Evolutionary conservation across 331 rosid genomes (phyloP).

Genomic region (Phaseolus coccineus): DNA sequence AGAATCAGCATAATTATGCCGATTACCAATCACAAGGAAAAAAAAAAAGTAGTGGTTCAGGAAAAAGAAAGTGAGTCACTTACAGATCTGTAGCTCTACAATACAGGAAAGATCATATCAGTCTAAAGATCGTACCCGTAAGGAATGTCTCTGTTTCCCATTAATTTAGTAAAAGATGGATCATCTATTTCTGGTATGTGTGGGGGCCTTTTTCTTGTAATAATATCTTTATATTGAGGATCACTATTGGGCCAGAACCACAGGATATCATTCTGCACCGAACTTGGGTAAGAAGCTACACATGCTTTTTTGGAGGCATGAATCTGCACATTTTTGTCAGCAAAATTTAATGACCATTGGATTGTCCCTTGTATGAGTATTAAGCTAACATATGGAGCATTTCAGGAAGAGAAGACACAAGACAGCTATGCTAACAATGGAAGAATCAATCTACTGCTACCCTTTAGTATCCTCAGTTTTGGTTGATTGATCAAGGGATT

Average conservation of each 20-base stretch:
- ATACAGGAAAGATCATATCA: conserved; percentile 6
- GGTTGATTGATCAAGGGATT: not conserved
- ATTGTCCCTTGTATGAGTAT: conserved; percentile 2
- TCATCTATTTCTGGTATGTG: conserved; percentile 75
- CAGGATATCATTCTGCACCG: conserved; percentile 71
- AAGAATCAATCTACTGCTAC: conserved; percentile 21
- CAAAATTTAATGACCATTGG: conserved; percentile 29
- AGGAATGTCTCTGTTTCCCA: conserved; percentile 79
- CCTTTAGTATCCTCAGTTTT: conserved; percentile 4
- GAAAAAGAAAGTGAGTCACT: conserved; percentile 24
- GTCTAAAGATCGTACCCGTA: conserved; percentile 69
- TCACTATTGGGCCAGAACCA: conserved; percentile 95
- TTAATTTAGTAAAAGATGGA: conserved; percentile 62
- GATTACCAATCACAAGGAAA: conserved; percentile 3
- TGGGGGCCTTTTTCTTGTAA: conserved; percentile 63
- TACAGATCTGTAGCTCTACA: not conserved
- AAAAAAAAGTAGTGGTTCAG: conserved; percentile 22
- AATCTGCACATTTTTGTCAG: conserved; percentile 58
- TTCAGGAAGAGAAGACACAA: conserved; percentile 23
- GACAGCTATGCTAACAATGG: not conserved
- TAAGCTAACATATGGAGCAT: conserved; percentile 8
- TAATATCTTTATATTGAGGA: conserved; percentile 77
- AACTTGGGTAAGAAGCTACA: conserved; percentile 76
- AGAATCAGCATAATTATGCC: too few relatives aligned
- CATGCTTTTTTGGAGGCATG: conserved; percentile 80